Evolutionary conservation across 352 stramenopile genomes (phyloP).

Genomic region (Pythium biforme): DNA sequence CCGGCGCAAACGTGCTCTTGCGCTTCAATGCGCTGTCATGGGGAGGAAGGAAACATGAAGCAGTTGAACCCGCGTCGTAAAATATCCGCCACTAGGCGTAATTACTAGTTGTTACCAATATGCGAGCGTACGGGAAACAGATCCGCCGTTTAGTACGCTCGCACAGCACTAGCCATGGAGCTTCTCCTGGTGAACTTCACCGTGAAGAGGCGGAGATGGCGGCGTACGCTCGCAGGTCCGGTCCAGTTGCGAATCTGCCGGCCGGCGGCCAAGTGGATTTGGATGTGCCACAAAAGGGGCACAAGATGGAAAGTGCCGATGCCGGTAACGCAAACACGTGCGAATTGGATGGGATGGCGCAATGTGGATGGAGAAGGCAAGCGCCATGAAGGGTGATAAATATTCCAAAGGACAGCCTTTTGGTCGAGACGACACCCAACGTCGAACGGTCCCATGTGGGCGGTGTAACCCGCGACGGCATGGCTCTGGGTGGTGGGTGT

Average conservation of each 20-base stretch:
- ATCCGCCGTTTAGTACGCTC: slow-evolving; percentile 4
- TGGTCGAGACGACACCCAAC: too few species aligned
- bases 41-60: slow-evolving; percentile 1
- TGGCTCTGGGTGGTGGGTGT: too few species aligned
- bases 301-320: too few species aligned
- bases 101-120: slow-evolving; percentile 1
- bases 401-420: too few species aligned
- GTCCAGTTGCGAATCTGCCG: slow-evolving; percentile 10
- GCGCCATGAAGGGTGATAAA: not conserved
- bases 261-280: not conserved
- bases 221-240: slow-evolving; percentile 25
- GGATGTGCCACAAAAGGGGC: not conserved
- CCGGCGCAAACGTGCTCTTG: not conserved
- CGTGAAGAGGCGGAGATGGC: not conserved
- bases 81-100: not conserved
- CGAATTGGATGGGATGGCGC: not conserved
- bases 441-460: too few species aligned
- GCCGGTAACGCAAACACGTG: slow-evolving; percentile 13
- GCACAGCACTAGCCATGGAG: not conserved
- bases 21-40: not conserved
- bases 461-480: too few species aligned
- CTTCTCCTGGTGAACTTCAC: too few species aligned
- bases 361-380: not conserved
- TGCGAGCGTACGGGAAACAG: slow-evolving; percentile 30
- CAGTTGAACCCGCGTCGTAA: slow-evolving; percentile 8